Evolutionary conservation across 139 green algal species (phyloP).

Genomic region (Asterochloris erici): DNA sequence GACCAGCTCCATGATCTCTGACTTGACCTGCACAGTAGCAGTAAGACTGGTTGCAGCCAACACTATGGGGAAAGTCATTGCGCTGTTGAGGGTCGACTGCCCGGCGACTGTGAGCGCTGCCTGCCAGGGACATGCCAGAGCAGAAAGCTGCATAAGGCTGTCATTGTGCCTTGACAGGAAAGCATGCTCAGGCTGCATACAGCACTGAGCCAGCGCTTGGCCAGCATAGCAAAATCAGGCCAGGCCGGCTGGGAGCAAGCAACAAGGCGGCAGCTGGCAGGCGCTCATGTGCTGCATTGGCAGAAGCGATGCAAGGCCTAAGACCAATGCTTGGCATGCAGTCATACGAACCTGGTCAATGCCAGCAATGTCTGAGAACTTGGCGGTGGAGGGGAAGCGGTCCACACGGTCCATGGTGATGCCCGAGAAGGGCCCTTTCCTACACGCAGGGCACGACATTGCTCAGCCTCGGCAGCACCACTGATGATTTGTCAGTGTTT

Average conservation of each 20-base stretch:
- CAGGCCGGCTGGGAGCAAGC: too few relatives aligned
- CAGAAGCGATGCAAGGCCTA: background rate
- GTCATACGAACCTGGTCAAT: slow-evolving; percentile 44
- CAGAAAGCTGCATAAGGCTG: too few relatives aligned
- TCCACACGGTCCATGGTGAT: slow-evolving; percentile 39
- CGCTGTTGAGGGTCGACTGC: background rate
- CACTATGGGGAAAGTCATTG: background rate
- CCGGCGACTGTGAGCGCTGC: background rate
- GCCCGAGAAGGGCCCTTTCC: slow-evolving; percentile 1
- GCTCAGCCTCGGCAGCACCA: too few relatives aligned
- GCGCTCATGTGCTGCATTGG: too few relatives aligned
- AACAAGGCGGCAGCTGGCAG: too few relatives aligned
- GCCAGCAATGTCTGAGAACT: slow-evolving; percentile 70
- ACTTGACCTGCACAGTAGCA: slow-evolving; percentile 42
- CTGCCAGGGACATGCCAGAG: too few relatives aligned
- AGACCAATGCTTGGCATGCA: too few relatives aligned
- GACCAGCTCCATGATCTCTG: slow-evolving; percentile 69
- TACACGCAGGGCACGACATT: background rate
- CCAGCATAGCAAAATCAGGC: too few relatives aligned
- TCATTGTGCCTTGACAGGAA: too few relatives aligned
- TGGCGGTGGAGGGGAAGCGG: slow-evolving; percentile 22
- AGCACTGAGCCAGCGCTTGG: too few relatives aligned
- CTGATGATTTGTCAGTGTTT: too few relatives aligned
- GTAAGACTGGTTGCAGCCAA: background rate
- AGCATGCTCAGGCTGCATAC: too few relatives aligned